Evolutionary conservation across 768 basidiomycete genomes (phyloP).

Genomic region (Candolleomyces efflorescens): DNA sequence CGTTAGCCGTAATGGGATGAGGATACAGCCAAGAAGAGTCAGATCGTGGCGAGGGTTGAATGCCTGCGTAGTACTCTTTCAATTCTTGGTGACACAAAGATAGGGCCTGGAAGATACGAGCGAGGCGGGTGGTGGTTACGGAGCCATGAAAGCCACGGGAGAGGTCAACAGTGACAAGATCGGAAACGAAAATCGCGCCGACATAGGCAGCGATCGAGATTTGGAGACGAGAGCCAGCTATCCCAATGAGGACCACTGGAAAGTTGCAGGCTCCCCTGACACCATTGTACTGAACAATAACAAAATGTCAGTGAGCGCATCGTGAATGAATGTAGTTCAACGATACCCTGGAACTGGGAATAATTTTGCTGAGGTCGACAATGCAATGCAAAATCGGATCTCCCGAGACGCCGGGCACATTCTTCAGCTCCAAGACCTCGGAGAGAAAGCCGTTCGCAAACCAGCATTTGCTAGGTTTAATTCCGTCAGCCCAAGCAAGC

Average conservation of each 20-base stretch:
- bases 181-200: neutral
- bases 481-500: neutral
- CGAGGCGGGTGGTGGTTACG: neutral
- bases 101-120: neutral
- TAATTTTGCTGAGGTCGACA: constrained; percentile 3
- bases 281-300: neutral
- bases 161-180: neutral
- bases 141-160: neutral
- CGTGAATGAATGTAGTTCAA: neutral
- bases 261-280: constrained; percentile 2
- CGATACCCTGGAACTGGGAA: too few species aligned
- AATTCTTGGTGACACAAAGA: neutral
- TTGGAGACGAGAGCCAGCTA: neutral
- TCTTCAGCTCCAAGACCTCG: neutral
- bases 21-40: constrained; percentile 8
- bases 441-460: neutral
- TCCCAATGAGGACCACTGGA: neutral
- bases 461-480: neutral
- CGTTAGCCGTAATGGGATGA: constrained; percentile 9
- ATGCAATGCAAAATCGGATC: neutral
- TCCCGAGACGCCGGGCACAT: neutral
- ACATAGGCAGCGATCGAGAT: constrained; percentile 1
- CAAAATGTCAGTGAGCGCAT: neutral
- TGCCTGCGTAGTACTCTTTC: neutral
- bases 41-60: neutral